phyloP scores from a whole-genome alignment of 2,329 filamentous ascomycete genomes.

The Blastomyces silverae region DNA sequence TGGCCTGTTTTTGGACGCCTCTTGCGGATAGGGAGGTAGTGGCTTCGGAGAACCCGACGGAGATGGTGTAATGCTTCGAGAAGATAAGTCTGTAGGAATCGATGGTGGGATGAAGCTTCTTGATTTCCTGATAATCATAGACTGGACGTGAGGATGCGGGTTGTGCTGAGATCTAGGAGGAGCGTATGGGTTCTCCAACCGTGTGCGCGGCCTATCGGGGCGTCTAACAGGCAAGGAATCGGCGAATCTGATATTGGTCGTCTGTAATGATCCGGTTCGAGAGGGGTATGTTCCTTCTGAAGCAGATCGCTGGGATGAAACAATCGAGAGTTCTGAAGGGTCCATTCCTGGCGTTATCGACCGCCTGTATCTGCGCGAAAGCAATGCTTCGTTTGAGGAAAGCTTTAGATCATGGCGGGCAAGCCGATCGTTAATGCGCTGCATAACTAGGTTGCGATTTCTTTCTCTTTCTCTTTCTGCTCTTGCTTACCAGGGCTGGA shows the following conservation, averaged over 20 bases:
- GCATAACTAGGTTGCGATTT: conserved; percentile 1
- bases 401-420: conserved; percentile 11
- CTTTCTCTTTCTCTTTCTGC: neutral
- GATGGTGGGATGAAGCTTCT: neutral
- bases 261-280: conserved; percentile 6
- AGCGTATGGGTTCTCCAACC: conserved; percentile 7
- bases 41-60: neutral
- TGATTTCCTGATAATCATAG: conserved; percentile 7
- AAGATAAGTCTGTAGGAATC: neutral
- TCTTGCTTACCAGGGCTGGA: conserved; percentile 7
- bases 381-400: conserved; percentile 6
- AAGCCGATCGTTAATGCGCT: conserved; percentile 12
- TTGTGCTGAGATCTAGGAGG: neutral
- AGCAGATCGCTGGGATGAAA: neutral
- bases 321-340: conserved; percentile 8
- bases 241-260: conserved; percentile 12
- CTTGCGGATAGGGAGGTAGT: conserved; percentile 1
- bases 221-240: conserved; percentile 3
- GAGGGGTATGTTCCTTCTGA: neutral
- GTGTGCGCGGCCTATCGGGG: conserved; percentile 6
- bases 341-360: conserved; percentile 4
- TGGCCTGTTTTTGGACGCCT: neutral
- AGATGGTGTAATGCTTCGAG: conserved; percentile 3
- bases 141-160: conserved; percentile 4
- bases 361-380: conserved; percentile 8